Conservation (phyloP, 768 basidiomycete species). For the Mycena pura region DNA sequence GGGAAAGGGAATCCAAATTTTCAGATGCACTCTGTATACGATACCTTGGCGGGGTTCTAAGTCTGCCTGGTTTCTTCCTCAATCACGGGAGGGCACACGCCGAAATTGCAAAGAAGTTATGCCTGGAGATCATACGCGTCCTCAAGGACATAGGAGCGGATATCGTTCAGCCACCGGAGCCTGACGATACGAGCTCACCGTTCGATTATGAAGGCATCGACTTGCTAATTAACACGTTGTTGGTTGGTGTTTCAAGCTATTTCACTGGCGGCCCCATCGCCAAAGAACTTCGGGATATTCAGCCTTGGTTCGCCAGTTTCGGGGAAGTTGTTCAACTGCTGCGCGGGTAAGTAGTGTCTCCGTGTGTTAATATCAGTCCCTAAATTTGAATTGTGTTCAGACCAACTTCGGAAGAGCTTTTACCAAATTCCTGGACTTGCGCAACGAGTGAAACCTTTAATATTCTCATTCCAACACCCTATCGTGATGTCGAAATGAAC, state of each 20-base stretch:
- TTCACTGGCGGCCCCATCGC: not conserved
- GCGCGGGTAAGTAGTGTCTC: not conserved
- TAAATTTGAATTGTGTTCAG: too few species aligned
- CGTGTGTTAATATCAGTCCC: too few species aligned
- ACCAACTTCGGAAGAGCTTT: too few species aligned
- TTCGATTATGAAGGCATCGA: conserved; percentile 4
- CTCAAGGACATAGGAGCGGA: not conserved
- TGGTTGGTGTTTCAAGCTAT: not conserved
- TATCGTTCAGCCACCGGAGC: not conserved
- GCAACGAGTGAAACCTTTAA: too few species aligned
- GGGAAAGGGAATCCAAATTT: not conserved
- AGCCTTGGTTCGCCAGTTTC: not conserved
- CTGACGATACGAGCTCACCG: not conserved
- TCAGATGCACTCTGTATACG: not conserved
- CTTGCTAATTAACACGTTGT: not conserved
- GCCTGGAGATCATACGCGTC: not conserved
- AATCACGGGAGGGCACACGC: not conserved
- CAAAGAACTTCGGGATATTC: not conserved
- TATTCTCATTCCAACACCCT: too few species aligned
- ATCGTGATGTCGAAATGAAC: too few species aligned
- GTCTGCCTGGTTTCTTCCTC: not conserved
- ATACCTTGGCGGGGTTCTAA: not conserved
- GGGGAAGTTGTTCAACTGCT: not conserved
- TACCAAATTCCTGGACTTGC: too few species aligned
- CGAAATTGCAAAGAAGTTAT: not conserved